Percentiles rank a stretch among this genome's conserved stretches.
phyloP scores from a whole-genome alignment of 495 filamentous ascomycete genomes.

The Penicillium fimorum region DNA sequence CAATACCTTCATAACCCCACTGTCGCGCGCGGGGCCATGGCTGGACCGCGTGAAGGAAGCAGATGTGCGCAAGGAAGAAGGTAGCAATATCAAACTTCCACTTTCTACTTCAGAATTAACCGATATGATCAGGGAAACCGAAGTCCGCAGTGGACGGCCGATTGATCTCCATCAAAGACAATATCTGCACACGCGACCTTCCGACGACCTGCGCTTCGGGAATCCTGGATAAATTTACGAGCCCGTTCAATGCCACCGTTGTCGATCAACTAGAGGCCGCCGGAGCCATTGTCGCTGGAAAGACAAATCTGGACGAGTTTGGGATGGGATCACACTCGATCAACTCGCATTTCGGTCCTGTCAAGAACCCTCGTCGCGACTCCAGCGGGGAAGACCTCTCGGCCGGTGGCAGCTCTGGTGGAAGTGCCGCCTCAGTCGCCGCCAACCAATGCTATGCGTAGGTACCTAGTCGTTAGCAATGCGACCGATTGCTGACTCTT shows the following conservation, averaged over 20 bases:
- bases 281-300: conserved; percentile 68
- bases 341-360: conserved; percentile 69
- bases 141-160: conserved; percentile 48
- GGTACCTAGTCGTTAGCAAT: conserved; percentile 9
- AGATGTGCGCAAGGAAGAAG: conserved; percentile 38
- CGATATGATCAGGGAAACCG: conserved; percentile 22
- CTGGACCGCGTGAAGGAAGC: conserved; percentile 39
- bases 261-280: conserved; percentile 61
- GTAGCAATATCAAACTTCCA: conserved; percentile 18
- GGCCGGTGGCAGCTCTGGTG: conserved; percentile 89
- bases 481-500: not conserved
- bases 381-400: conserved; percentile 49
- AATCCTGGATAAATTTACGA: conserved; percentile 66
- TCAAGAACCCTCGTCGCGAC: conserved; percentile 44
- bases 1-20: conserved; percentile 48
- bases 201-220: conserved; percentile 80
- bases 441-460: conserved; percentile 65
- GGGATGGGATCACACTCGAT: conserved; percentile 94
- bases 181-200: conserved; percentile 69
- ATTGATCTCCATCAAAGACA: conserved; percentile 83
- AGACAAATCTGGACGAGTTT: conserved; percentile 96
- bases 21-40: conserved; percentile 35
- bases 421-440: conserved; percentile 84
- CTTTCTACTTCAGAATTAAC: conserved; percentile 6
- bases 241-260: conserved; percentile 84